phyloP scores from a whole-genome alignment of 1,284 basidiomycete species.

The Clitocybe nebularis region DNA sequence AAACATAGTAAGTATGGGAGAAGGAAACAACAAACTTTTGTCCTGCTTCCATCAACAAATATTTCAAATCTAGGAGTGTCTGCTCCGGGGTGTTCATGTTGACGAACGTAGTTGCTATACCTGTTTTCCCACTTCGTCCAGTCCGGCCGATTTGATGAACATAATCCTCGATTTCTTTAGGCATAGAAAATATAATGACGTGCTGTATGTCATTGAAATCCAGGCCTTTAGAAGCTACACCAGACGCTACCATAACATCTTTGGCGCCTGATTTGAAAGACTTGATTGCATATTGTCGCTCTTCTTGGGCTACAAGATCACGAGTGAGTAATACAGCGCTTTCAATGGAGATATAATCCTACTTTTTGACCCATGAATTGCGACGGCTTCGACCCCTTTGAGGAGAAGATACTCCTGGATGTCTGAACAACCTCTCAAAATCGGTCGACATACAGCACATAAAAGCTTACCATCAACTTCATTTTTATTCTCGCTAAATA shows the following conservation, averaged over 20 bases:
- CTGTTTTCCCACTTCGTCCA: slow-evolving; percentile 95
- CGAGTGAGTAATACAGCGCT: no score
- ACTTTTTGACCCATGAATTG: slow-evolving; percentile 98
- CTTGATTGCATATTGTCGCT: slow-evolving; percentile 97
- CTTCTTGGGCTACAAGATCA: slow-evolving; percentile 90
- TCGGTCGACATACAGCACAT: slow-evolving; percentile 7
- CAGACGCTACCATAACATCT: slow-evolving; percentile 99
- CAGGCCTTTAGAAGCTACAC: slow-evolving; percentile 95
- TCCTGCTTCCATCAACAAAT: slow-evolving; percentile 94
- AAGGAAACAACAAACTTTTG: slow-evolving; percentile 60
- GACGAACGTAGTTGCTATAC: slow-evolving; percentile 99
- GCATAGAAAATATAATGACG: slow-evolving; percentile 98
- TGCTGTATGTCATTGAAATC: slow-evolving; percentile 99
- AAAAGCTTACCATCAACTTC: slow-evolving; percentile 84
- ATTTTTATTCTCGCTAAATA: slow-evolving; percentile 99
- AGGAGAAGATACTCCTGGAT: slow-evolving; percentile 97
- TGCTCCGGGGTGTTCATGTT: slow-evolving; percentile 97
- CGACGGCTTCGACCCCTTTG: slow-evolving; percentile 97
- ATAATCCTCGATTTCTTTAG: slow-evolving; percentile 98
- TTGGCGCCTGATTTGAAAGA: slow-evolving; percentile 96
- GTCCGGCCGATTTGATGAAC: slow-evolving; percentile 99
- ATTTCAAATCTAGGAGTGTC: slow-evolving; percentile 95
- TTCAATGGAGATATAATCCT: slow-evolving; percentile 22
- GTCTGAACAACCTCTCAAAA: slow-evolving; percentile 46
- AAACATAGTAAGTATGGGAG: slow-evolving; percentile 1